phyloP scores from a whole-genome alignment of 192 early-diverging fungal genomes.

The Lobulomyces angularis region DNA sequence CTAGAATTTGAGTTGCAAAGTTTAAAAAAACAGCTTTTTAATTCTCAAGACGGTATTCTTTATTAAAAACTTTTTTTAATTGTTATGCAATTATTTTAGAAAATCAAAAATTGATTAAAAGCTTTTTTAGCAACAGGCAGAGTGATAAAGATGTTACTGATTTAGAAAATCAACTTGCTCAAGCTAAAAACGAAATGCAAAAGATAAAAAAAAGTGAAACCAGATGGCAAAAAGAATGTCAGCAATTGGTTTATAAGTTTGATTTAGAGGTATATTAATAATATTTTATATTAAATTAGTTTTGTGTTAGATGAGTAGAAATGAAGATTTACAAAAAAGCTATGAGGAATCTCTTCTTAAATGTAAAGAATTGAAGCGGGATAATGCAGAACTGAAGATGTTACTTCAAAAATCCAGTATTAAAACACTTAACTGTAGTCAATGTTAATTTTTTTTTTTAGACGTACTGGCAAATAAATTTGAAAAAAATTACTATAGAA shows the following conservation, averaged over 20 bases:
- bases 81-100: too few relatives aligned
- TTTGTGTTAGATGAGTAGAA: slow-evolving; percentile 17
- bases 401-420: too few relatives aligned
- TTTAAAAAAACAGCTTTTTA: slow-evolving; percentile 17
- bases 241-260: slow-evolving; percentile 32
- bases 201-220: slow-evolving; percentile 21
- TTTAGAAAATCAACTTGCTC: too few relatives aligned
- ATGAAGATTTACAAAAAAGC: slow-evolving; percentile 20
- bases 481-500: too few relatives aligned
- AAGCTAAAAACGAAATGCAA: slow-evolving; percentile 27
- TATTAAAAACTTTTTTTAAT: too few relatives aligned
- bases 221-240: slow-evolving; percentile 38
- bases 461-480: too few relatives aligned
- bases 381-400: slow-evolving; percentile 24
- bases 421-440: too few relatives aligned
- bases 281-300: not conserved
- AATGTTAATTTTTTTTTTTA: too few relatives aligned
- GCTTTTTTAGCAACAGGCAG: too few relatives aligned
- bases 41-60: slow-evolving; percentile 3
- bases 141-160: too few relatives aligned
- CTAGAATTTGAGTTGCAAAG: slow-evolving; percentile 40
- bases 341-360: slow-evolving; percentile 22
- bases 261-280: slow-evolving; percentile 24
- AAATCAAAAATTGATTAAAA: too few relatives aligned
- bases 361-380: slow-evolving; percentile 32